Conservation (phyloP, 441 rosid species). For the Pelargonium australe region DNA sequence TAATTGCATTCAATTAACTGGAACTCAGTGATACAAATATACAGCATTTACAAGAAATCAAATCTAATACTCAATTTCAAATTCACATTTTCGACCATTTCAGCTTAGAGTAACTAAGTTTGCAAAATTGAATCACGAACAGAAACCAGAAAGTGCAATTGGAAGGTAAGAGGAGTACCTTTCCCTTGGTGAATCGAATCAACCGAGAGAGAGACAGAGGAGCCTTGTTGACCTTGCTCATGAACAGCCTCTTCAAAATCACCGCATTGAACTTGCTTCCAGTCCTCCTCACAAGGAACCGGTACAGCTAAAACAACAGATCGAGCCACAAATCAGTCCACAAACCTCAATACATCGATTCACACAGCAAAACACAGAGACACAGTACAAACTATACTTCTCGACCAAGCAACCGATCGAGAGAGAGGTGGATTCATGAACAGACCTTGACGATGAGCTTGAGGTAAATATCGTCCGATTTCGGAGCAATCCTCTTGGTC, state of each 20-base stretch:
- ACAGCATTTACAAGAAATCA: too few relatives aligned
- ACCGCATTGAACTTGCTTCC: conserved; percentile 49
- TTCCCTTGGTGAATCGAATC: conserved; percentile 31
- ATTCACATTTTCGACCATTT: too few relatives aligned
- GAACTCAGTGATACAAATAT: too few relatives aligned
- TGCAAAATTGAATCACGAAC: too few relatives aligned
- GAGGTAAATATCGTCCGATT: conserved; percentile 63
- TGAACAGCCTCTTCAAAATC: conserved; percentile 44
- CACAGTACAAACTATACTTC: neutral
- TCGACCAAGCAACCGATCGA: too few relatives aligned
- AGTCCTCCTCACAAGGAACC: conserved; percentile 50
- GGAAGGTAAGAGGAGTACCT: conserved; percentile 22
- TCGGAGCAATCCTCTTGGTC: conserved; percentile 67
- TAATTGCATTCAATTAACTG: too few relatives aligned
- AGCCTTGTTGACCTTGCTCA: conserved; percentile 50
- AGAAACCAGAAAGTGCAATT: too few relatives aligned
- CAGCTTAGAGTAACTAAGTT: too few relatives aligned
- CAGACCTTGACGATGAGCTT: conserved; percentile 61
- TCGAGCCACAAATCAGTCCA: neutral
- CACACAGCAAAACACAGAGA: neutral
- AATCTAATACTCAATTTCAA: too few relatives aligned
- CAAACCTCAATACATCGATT: neutral
- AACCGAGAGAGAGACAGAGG: conserved; percentile 42
- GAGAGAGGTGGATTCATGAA: too few relatives aligned
- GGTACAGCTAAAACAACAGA: conserved; percentile 30